Evolutionary conservation across 352 stramenopile species (phyloP).

Genomic region (Globisporangium paroecandrum): DNA sequence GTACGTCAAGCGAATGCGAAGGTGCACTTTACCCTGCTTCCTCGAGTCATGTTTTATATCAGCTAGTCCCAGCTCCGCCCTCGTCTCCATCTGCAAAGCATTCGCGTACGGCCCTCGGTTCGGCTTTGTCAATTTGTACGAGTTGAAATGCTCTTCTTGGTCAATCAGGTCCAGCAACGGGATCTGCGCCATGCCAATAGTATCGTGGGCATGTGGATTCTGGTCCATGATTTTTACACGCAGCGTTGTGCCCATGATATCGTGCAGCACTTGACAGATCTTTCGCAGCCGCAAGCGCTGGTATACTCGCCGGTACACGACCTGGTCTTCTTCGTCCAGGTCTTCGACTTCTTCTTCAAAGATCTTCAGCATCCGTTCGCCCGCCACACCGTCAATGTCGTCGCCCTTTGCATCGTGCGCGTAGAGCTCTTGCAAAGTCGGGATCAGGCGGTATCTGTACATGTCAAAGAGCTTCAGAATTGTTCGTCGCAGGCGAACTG

Average conservation of each 20-base stretch:
- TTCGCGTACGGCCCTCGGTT: slow-evolving; percentile 4
- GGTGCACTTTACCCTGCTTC: slow-evolving; percentile 35
- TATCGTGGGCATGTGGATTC: slow-evolving; percentile 40
- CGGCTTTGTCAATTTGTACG: slow-evolving; percentile 51
- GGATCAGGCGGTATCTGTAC: slow-evolving; percentile 44
- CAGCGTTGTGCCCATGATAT: slow-evolving; percentile 56
- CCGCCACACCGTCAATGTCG: slow-evolving; percentile 29
- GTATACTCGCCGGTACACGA: slow-evolving; percentile 45
- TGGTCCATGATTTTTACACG: slow-evolving; percentile 60
- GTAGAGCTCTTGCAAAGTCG: slow-evolving; percentile 49
- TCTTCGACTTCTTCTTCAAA: slow-evolving; percentile 71
- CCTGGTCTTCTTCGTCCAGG: slow-evolving; percentile 52
- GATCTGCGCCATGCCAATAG: slow-evolving; percentile 55
- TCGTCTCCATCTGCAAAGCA: slow-evolving; percentile 7
- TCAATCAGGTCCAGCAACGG: slow-evolving; percentile 70
- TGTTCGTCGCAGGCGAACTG: slow-evolving; percentile 43
- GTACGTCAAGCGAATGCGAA: slow-evolving; percentile 47
- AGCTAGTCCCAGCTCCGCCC: slow-evolving; percentile 1
- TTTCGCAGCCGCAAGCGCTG: slow-evolving; percentile 55
- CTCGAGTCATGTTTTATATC: background rate
- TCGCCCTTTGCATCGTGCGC: slow-evolving; percentile 44
- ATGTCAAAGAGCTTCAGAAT: slow-evolving; percentile 61
- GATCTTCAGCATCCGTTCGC: slow-evolving; percentile 44
- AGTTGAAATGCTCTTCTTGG: slow-evolving; percentile 48
- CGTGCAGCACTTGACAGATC: slow-evolving; percentile 50